These are phyloP conservation scores for Brettanomyces custersianus DNA, from an alignment of 805 yeast species.

Conservation along the genomic window DNA sequence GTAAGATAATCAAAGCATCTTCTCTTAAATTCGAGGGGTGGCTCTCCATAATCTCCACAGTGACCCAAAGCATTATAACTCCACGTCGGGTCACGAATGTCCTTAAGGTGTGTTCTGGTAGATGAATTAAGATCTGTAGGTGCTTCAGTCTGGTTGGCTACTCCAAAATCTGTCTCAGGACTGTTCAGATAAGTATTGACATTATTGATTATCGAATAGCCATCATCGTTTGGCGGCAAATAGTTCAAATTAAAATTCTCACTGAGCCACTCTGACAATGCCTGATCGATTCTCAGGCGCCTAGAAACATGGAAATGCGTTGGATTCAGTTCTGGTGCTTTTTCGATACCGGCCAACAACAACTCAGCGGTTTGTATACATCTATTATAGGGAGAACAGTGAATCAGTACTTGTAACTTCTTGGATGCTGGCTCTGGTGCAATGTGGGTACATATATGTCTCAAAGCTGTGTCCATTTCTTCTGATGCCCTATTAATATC, in stretches of 20 bases:
- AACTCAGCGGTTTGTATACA: conserved; percentile 34
- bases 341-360: conserved; percentile 14
- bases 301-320: conserved; percentile 4
- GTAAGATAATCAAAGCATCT: conserved; percentile 28
- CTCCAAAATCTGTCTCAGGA: conserved; percentile 9
- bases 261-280: conserved; percentile 35
- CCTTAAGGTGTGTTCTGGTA: conserved; percentile 12
- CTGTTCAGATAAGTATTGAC: conserved; percentile 29
- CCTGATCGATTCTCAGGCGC: conserved; percentile 31
- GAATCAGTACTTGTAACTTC: conserved; percentile 19
- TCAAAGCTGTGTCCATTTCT: conserved; percentile 22
- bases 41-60: conserved; percentile 36
- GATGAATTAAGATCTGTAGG: conserved; percentile 8
- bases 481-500: conserved; percentile 13
- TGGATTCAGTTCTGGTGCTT: conserved; percentile 5
- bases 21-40: conserved; percentile 26
- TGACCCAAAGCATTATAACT: conserved; percentile 29
- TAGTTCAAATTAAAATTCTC: conserved; percentile 29
- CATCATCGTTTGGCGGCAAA: conserved; percentile 38
- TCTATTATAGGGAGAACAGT: conserved; percentile 35
- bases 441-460: conserved; percentile 18
- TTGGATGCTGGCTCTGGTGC: conserved; percentile 4
- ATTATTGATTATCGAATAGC: conserved; percentile 30
- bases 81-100: conserved; percentile 23
- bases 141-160: conserved; percentile 1